Percentiles rank a stretch among this genome's conserved stretches.
These are phyloP conservation scores for Globisporangium echinulatum DNA, from an alignment of 352 stramenopile genomes.

Conservation along the genomic window DNA sequence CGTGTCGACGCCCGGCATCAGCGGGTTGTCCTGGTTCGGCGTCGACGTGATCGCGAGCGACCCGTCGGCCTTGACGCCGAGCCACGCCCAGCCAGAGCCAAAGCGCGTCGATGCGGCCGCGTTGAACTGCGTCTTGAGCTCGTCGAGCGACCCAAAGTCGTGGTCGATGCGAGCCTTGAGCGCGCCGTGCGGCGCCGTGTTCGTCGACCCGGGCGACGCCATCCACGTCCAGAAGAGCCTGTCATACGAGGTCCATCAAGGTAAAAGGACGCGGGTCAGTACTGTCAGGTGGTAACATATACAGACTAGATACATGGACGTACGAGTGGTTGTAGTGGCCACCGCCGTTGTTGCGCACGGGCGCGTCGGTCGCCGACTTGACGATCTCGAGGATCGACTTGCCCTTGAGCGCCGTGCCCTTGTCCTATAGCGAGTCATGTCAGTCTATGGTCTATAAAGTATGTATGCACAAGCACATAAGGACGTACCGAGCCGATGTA, in stretches of 20 bases:
- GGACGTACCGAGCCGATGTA: constrained; percentile 57
- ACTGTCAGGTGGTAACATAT: not conserved
- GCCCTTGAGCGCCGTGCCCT: constrained; percentile 57
- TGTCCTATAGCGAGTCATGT: constrained; percentile 27
- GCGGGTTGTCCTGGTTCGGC: constrained; percentile 93
- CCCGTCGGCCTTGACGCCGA: constrained; percentile 81
- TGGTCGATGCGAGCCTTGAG: constrained; percentile 84
- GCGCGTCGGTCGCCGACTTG: constrained; percentile 58
- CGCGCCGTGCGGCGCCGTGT: constrained; percentile 68
- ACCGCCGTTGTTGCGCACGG: constrained; percentile 81
- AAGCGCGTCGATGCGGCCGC: constrained; percentile 81
- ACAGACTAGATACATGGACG: constrained; percentile 6
- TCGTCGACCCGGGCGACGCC: constrained; percentile 63
- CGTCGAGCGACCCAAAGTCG: constrained; percentile 88
- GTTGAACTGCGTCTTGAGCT: constrained; percentile 89
- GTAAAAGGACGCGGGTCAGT: not conserved
- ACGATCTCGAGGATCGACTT: constrained; percentile 83
- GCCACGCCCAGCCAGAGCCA: constrained; percentile 89
- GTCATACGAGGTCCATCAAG: not conserved
- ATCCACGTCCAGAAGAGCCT: constrained; percentile 94
- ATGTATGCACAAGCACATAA: not conserved
- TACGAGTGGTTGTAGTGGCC: constrained; percentile 82
- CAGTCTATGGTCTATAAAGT: not conserved
- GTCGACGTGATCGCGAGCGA: constrained; percentile 94
- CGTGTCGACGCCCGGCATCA: constrained; percentile 76